These are phyloP conservation scores for Saccharomyces hybrid DNA, from an alignment of 1,139 yeast genomes.

Conservation along the genomic window DNA sequence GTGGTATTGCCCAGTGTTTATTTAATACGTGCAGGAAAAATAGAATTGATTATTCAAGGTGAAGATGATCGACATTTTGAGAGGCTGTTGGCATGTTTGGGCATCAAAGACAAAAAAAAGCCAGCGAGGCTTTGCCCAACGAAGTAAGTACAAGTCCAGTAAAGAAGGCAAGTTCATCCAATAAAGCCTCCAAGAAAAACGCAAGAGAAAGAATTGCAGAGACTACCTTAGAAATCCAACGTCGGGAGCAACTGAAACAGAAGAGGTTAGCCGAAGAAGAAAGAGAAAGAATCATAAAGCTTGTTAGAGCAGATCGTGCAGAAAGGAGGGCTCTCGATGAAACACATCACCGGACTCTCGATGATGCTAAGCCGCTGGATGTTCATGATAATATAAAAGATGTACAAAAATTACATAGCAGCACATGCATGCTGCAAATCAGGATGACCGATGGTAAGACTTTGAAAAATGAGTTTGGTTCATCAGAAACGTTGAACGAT, in stretches of 20 bases:
- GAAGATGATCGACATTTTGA: conserved; percentile 12
- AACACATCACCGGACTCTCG: conserved; percentile 4
- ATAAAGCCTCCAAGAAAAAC: conserved; percentile 12
- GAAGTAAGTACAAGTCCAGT: neutral
- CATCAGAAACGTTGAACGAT: conserved; percentile 26
- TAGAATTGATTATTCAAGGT: conserved; percentile 39
- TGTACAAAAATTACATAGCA: conserved; percentile 2
- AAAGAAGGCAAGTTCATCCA: conserved; percentile 3
- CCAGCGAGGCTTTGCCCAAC: neutral
- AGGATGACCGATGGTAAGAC: conserved; percentile 24
- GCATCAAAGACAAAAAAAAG: neutral
- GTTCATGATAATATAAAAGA: conserved; percentile 17
- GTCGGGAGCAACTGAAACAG: conserved; percentile 37
- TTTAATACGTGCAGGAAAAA: conserved; percentile 41
- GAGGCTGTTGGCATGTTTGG: conserved; percentile 2
- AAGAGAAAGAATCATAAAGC: conserved; percentile 43
- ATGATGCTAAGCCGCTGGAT: conserved; percentile 4
- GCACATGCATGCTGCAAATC: conserved; percentile 20
- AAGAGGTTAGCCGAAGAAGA: conserved; percentile 40
- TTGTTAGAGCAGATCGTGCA: conserved; percentile 28
- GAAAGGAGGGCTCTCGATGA: conserved; percentile 15
- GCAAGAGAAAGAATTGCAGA: conserved; percentile 38
- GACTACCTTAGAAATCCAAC: conserved; percentile 34
- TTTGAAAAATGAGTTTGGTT: conserved; percentile 19
- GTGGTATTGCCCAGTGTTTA: conserved; percentile 43